Percentiles rank a stretch among this genome's conserved stretches.
phyloP scores from a whole-genome alignment of 2,329 filamentous ascomycete genomes.

The Thielaviopsis musarum region DNA sequence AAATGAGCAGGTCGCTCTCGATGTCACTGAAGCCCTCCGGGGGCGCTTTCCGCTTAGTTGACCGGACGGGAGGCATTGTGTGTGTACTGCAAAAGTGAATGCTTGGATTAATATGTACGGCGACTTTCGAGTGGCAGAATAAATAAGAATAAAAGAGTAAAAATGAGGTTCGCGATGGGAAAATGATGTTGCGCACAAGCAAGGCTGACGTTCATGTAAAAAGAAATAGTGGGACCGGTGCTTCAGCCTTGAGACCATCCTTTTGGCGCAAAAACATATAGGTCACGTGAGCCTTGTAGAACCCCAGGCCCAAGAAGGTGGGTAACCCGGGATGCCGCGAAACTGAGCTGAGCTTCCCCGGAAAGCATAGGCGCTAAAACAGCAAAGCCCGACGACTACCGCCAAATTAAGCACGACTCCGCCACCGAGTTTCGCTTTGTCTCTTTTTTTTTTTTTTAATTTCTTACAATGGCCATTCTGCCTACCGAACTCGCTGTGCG shows the following conservation, averaged over 20 bases:
- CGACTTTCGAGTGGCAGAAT: too few species aligned
- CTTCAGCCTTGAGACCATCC: too few species aligned
- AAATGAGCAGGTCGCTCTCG: constrained; percentile 71
- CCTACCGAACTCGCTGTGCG: constrained; percentile 79
- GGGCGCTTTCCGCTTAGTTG: constrained; percentile 62
- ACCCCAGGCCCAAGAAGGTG: too few species aligned
- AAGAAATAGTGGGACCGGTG: too few species aligned
- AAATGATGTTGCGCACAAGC: background rate
- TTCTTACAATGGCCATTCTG: constrained; percentile 63
- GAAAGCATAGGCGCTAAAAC: too few species aligned
- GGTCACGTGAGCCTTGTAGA: too few species aligned
- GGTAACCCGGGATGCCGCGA: too few species aligned
- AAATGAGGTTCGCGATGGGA: too few species aligned
- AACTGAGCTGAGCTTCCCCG: too few species aligned
- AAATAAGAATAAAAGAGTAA: too few species aligned
- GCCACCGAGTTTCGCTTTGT: background rate
- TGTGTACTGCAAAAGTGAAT: background rate
- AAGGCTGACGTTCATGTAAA: too few species aligned
- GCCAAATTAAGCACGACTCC: background rate
- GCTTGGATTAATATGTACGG: background rate
- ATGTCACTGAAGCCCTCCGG: constrained; percentile 79
- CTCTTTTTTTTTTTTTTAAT: constrained; percentile 15
- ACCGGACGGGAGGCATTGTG: constrained; percentile 60
- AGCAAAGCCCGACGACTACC: background rate
- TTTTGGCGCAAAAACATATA: too few species aligned